Evolutionary conservation across 257 asterid genomes (phyloP).

Genomic region (Mentha longifolia): DNA sequence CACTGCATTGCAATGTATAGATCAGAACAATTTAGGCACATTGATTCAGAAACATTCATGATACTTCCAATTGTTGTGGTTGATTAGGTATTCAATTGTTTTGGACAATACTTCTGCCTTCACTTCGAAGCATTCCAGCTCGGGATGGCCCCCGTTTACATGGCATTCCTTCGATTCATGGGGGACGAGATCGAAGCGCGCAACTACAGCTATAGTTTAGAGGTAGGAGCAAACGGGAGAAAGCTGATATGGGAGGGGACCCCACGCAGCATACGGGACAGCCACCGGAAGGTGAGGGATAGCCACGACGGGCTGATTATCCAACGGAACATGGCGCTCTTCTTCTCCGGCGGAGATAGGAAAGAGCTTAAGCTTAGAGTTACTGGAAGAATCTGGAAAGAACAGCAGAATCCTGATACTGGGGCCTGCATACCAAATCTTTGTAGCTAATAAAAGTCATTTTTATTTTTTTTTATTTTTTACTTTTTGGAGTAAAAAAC

Average conservation of each 20-base stretch:
- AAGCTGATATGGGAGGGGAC: conserved; percentile 85
- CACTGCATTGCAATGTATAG: no score
- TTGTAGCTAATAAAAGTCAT: conserved; percentile 47
- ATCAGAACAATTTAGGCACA: no score
- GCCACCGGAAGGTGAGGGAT: conserved; percentile 87
- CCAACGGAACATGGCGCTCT: conserved; percentile 80
- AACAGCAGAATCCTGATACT: conserved; percentile 70
- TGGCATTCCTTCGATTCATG: conserved; percentile 86
- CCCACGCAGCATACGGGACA: conserved; percentile 79
- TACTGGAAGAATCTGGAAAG: conserved; percentile 82
- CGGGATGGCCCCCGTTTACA: conserved; percentile 79
- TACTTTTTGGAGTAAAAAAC: no score
- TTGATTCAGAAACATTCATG: no score
- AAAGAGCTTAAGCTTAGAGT: conserved; percentile 90
- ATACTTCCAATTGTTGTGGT: neutral
- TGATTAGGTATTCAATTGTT: conserved; percentile 73
- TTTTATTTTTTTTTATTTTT: conserved; percentile 3
- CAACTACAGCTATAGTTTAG: conserved; percentile 80
- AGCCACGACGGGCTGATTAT: conserved; percentile 81
- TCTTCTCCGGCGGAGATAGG: conserved; percentile 80
- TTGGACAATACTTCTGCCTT: conserved; percentile 82
- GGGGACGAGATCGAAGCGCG: conserved; percentile 74
- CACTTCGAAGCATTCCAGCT: conserved; percentile 87
- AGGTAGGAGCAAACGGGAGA: conserved; percentile 78
- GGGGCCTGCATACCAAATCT: conserved; percentile 75